Evolutionary conservation across 2,329 filamentous ascomycete species (phyloP).

Genomic region (Aspergillus texensis): DNA sequence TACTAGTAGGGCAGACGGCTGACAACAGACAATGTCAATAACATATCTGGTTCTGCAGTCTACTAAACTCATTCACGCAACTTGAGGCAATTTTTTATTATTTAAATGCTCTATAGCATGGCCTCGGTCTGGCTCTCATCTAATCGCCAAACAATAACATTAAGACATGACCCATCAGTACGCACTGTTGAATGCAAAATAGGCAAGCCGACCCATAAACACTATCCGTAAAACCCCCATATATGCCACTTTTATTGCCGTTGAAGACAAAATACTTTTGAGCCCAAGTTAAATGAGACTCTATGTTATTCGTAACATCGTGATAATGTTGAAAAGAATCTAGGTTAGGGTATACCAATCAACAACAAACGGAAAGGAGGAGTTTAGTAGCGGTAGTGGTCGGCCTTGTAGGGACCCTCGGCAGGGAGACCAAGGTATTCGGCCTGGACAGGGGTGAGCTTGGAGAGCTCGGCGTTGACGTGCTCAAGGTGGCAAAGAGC

Average conservation of each 20-base stretch:
- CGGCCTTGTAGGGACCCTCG: slow-evolving; percentile 94
- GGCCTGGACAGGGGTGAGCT: slow-evolving; percentile 81
- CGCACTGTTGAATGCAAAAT: slow-evolving; percentile 42
- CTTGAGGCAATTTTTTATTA: background rate
- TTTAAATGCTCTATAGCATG: slow-evolving; percentile 10
- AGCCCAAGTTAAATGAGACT: slow-evolving; percentile 44
- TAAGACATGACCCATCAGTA: slow-evolving; percentile 21
- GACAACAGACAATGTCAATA: no score
- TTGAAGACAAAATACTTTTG: slow-evolving; percentile 64
- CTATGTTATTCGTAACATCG: slow-evolving; percentile 61
- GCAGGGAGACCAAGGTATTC: slow-evolving; percentile 88
- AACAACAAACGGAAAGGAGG: slow-evolving; percentile 28
- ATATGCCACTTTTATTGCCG: slow-evolving; percentile 54
- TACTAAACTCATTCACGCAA: no score
- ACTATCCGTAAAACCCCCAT: slow-evolving; percentile 34
- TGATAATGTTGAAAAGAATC: slow-evolving; percentile 59
- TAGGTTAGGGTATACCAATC: slow-evolving; percentile 41
- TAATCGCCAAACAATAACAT: slow-evolving; percentile 17
- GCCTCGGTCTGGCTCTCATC: slow-evolving; percentile 14
- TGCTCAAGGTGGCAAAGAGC: slow-evolving; percentile 90
- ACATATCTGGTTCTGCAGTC: no score
- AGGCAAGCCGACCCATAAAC: slow-evolving; percentile 32
- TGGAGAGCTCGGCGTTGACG: slow-evolving; percentile 91
- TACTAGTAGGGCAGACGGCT: fast-evolving
- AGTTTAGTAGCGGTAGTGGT: slow-evolving; percentile 76